Base-by-base conservation (phyloP, 2,329 filamentous ascomycete genomes). In the Xylogone sp. region DNA sequence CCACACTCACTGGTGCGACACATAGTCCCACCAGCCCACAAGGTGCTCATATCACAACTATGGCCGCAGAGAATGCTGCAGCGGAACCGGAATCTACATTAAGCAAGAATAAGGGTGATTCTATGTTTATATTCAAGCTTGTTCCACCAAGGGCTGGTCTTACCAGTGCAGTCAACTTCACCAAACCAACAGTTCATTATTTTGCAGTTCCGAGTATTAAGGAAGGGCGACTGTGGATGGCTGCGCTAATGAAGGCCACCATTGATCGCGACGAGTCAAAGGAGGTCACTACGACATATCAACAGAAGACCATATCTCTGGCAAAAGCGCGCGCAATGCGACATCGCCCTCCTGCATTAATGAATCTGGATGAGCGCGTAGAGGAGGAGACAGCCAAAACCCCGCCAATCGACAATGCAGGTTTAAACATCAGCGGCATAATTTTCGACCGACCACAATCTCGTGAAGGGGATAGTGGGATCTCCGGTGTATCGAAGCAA, bases 81-180 rank as follows among this genome's bases (percentile, higher is more conserved):
- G 64, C 69, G 16, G 64, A 73, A 52, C 65, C 71, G 2, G 65
- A 64, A 44, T 67, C 62, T 10, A 64, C 62, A 2, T 48, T 64
- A 13, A 62, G 57, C 48, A 69, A 66, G 48, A 59, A 68, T 48
- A 63, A 60, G 34, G 79, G 79, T 57, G 87, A 89, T 52, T 78
- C 85, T 1, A 88, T 95, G 65, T 99, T 99, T 73, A 97, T 97
- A 64, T 99, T 99, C 81, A 99, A 99, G 73, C 83, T 99, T 7
- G 86, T 96, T 6, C 94, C 94, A 1, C 94, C 94, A 1, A 88
- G 93, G 54, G 82, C 87, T 4, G 93, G 92, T 10, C 79, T 96
- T 9, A 90, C 91, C 10, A 86, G 90, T 51, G 94, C 91, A 1
- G 93, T 99, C 52, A 96, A 92, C 65, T 99, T 99, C 67, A 99